phyloP scores from a whole-genome alignment of 768 basidiomycete species.

The Termitomyces sp. region DNA sequence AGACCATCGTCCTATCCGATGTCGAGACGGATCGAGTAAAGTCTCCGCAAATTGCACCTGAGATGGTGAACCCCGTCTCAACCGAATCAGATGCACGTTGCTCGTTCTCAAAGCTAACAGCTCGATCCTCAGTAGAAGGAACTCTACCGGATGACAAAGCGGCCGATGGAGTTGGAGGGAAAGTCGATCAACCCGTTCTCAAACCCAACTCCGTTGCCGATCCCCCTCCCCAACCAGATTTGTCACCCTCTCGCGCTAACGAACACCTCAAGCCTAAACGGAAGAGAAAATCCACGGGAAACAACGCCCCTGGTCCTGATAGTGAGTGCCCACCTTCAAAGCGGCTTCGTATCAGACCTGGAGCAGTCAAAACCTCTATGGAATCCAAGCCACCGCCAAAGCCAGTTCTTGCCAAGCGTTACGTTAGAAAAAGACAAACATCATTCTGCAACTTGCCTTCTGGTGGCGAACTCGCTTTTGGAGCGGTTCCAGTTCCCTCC shows the following conservation, averaged over 20 bases:
- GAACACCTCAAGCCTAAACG: not conserved
- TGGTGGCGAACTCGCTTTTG: slow-evolving; percentile 21
- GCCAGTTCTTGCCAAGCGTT: slow-evolving; percentile 22
- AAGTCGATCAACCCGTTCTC: not conserved
- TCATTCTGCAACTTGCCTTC: slow-evolving; percentile 21
- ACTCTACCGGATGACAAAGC: not conserved
- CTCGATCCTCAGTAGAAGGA: not conserved
- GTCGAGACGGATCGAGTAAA: slow-evolving; percentile 5
- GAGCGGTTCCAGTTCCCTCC: slow-evolving; percentile 23
- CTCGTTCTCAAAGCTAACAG: not conserved
- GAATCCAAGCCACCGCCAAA: not conserved
- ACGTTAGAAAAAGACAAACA: slow-evolving; percentile 26
- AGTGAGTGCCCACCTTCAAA: slow-evolving; percentile 3
- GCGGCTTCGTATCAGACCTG: slow-evolving; percentile 1
- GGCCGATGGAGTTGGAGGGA: not conserved
- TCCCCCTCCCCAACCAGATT: not conserved
- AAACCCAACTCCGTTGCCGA: not conserved
- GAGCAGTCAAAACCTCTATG: not conserved
- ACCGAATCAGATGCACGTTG: not conserved
- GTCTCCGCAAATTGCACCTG: not conserved
- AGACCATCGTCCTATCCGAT: slow-evolving; percentile 11
- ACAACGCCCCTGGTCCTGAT: not conserved
- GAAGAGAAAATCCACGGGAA: slow-evolving; percentile 10
- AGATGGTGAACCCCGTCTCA: not conserved
- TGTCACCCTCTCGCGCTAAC: not conserved